A percentile compares a stretch with the other conserved stretches of the same genome.
Evolutionary conservation across 2,329 filamentous ascomycete genomes (phyloP).

Genomic region (Xylariaceae sp.): DNA sequence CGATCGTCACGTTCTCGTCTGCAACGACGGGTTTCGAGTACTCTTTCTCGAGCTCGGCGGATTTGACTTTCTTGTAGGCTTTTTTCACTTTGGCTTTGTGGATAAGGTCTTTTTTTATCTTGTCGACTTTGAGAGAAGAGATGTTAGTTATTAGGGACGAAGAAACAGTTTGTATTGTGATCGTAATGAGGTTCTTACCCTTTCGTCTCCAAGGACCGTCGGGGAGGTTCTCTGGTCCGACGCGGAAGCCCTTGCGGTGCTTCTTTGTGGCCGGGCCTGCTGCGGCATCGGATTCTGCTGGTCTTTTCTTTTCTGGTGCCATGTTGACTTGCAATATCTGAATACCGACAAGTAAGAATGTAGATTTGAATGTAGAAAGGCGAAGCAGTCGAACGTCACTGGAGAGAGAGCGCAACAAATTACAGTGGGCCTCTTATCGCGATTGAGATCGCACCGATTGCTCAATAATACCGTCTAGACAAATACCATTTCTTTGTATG

Average conservation of each 20-base stretch:
- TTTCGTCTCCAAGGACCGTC: constrained; percentile 86
- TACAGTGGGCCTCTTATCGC: neutral
- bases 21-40: constrained; percentile 11
- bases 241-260: constrained; percentile 67
- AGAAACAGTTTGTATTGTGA: neutral
- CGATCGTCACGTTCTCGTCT: constrained; percentile 14
- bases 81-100: constrained; percentile 92
- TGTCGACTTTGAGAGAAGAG: too few species aligned
- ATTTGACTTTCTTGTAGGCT: constrained; percentile 82
- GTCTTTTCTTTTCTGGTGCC: constrained; percentile 42
- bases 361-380: neutral
- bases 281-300: constrained; percentile 41
- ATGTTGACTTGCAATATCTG: constrained; percentile 35
- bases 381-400: neutral
- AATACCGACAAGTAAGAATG: neutral
- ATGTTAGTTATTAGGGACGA: too few species aligned
- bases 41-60: constrained; percentile 35
- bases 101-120: constrained; percentile 85
- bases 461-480: neutral
- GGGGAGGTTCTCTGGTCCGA: constrained; percentile 85
- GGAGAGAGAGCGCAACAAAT: neutral
- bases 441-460: neutral
- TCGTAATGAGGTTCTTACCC: constrained; percentile 32
- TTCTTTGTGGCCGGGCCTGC: constrained; percentile 43
- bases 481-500: neutral